These are phyloP conservation scores for Clonostachys rosea DNA, from an alignment of 2,329 filamentous ascomycete species.

Conservation along the genomic window DNA sequence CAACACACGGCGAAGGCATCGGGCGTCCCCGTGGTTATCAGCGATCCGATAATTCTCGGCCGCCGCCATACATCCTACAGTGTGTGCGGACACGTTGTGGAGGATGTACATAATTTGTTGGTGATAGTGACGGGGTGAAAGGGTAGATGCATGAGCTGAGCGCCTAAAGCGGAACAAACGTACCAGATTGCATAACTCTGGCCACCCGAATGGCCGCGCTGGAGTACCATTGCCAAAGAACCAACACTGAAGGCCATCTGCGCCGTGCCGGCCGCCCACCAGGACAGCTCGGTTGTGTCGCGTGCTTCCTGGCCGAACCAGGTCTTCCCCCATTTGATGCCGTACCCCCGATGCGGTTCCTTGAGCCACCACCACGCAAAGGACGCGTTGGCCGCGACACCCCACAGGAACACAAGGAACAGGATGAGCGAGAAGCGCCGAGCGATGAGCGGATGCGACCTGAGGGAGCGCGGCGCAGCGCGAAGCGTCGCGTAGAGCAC, in stretches of 20 bases:
- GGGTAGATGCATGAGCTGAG: too few species aligned
- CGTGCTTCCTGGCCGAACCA: conserved; percentile 30
- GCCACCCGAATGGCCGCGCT: conserved; percentile 41
- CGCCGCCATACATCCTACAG: too few species aligned
- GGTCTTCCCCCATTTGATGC: conserved; percentile 39
- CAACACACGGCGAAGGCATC: too few species aligned
- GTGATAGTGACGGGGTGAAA: too few species aligned
- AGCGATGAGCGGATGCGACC: conserved; percentile 30
- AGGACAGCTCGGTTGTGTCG: conserved; percentile 45
- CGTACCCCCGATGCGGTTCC: conserved; percentile 29
- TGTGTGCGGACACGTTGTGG: too few species aligned
- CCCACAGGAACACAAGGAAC: conserved; percentile 23
- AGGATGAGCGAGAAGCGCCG: conserved; percentile 31
- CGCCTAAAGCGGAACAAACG: conserved; percentile 13
- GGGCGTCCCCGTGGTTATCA: too few species aligned
- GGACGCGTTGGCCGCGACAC: conserved; percentile 29
- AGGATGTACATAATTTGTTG: too few species aligned
- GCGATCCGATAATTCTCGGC: too few species aligned
- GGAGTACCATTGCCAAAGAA: conserved; percentile 35
- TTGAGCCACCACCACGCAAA: conserved; percentile 43
- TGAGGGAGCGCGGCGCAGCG: conserved; percentile 37
- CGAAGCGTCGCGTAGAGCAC: conserved; percentile 40
- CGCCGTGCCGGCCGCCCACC: conserved; percentile 38
- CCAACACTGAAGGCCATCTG: conserved; percentile 34
- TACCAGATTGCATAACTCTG: conserved; percentile 43